Percentiles rank a stretch among this genome's conserved stretches.
phyloP scores from a whole-genome alignment of 2,329 filamentous ascomycete species.

The Dactylella cylindrospora region DNA sequence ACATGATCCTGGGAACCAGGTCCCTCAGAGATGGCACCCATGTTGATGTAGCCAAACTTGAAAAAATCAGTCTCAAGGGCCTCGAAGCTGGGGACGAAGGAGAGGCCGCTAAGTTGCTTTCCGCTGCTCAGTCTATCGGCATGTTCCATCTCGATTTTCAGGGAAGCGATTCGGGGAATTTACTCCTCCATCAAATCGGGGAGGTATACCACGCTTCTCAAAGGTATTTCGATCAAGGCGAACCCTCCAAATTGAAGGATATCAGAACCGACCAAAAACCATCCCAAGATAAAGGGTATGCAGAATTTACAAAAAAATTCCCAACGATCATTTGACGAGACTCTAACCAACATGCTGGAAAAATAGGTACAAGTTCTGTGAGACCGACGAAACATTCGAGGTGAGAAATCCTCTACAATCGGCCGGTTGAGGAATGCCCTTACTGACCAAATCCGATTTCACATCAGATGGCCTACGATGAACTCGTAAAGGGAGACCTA shows the following conservation, averaged over 20 bases:
- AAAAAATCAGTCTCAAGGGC: constrained; percentile 13
- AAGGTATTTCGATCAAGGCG: constrained; percentile 24
- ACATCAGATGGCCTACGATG: constrained; percentile 29
- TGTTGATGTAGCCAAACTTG: constrained; percentile 11
- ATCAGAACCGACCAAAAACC: constrained; percentile 9
- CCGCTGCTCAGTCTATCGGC: constrained; percentile 9
- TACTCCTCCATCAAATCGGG: constrained; percentile 17
- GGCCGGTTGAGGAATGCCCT: too few relatives aligned
- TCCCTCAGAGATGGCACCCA: constrained; percentile 6
- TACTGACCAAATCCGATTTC: neutral
- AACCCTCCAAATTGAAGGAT: constrained; percentile 13
- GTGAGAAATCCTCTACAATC: too few relatives aligned
- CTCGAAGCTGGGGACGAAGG: constrained; percentile 7
- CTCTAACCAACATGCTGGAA: neutral
- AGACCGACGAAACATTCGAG: constrained; percentile 32
- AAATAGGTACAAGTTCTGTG: constrained; percentile 25
- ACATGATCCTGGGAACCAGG: too few relatives aligned
- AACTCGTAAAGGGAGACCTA: constrained; percentile 29
- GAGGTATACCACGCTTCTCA: constrained; percentile 22
- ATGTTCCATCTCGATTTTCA: constrained; percentile 33
- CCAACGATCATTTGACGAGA: neutral
- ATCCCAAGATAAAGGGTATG: constrained; percentile 35
- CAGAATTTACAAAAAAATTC: too few relatives aligned
- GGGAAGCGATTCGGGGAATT: constrained; percentile 8
- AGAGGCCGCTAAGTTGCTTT: constrained; percentile 20